Evolutionary conservation across 345 rosid species (phyloP), one percentile per base, ranked within the genome.

Genomic region (Physaria fendleri): DNA sequence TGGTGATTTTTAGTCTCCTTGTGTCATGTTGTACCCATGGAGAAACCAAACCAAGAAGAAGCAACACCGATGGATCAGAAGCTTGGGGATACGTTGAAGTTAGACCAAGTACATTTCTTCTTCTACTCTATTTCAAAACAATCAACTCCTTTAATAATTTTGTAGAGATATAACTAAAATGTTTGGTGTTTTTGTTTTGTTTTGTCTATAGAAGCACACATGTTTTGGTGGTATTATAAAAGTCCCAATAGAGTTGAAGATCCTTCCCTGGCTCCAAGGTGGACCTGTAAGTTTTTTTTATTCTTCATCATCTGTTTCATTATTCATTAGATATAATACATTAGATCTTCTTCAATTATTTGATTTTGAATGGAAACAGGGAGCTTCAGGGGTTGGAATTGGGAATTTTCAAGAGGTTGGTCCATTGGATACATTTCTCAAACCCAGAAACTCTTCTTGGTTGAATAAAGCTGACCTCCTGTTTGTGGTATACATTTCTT

Each of bases 221-320:
- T 92, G 88, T 92, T 92, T 78, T 92, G 96, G 96, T 88, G 96
- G 98, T 81, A 85, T 7, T 92, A 88, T 40, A 82, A 51, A 62
- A 92, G 98, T 76, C 82, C 95, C 0, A 60, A 82, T 74, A 84
- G 98, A 73, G 84, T 82, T 52, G 80, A 88, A 46, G 75, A 88
- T 69, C 70, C 90, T 42, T 71, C 88, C 13, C 42, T 92, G 98
- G 98, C 60, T 92, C 66, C 98, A 92, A 72, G 98, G 98, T 52
- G 98, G 98, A 67, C 98, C 98, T 56, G 96, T 88, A 51, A 78
- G 92, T n/a, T n/a, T n/a, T 48, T 2, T 29, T 48, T 23, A 8
- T 21, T 1, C 46, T 28, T 29, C 27, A 48, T 47, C 48, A 46
- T 30, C 3, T 50, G 40, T 29, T n/a, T n/a, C n/a, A n/a, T n/a